phyloP scores from a whole-genome alignment of 1,284 basidiomycete genomes.

The Cryptococcus maquisensis region DNA sequence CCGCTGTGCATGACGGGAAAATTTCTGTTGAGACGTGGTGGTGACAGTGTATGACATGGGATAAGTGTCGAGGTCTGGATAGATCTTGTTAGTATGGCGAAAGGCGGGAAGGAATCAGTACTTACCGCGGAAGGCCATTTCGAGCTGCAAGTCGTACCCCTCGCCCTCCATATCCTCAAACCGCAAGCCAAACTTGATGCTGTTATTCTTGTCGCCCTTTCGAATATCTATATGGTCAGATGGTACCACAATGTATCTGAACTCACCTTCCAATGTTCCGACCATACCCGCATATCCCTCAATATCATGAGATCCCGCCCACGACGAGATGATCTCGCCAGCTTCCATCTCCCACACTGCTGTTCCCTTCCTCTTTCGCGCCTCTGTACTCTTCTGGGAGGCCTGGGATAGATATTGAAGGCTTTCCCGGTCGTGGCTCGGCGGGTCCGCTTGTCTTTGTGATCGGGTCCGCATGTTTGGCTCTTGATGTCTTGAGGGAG shows the following conservation, averaged over 20 bases:
- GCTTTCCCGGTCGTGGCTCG: too few relatives aligned
- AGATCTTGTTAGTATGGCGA: background rate
- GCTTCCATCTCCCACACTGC: too few relatives aligned
- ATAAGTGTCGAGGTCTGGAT: slow-evolving; percentile 14
- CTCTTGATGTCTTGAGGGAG: too few relatives aligned
- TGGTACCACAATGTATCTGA: background rate
- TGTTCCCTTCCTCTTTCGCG: too few relatives aligned
- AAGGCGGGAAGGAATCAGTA: background rate
- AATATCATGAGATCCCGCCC: background rate
- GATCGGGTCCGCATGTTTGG: too few relatives aligned
- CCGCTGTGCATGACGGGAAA: slow-evolving; percentile 3
- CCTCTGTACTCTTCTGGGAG: too few relatives aligned
- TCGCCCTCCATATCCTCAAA: slow-evolving; percentile 26
- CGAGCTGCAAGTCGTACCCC: slow-evolving; percentile 2
- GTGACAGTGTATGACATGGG: slow-evolving; percentile 11
- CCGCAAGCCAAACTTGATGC: slow-evolving; percentile 8
- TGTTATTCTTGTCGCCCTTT: slow-evolving; percentile 11
- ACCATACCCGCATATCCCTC: slow-evolving; percentile 26
- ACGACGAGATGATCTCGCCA: too few relatives aligned
- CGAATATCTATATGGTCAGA: slow-evolving; percentile 4
- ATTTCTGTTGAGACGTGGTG: slow-evolving; percentile 1
- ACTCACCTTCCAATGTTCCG: slow-evolving; percentile 14
- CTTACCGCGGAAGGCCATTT: slow-evolving; percentile 18
- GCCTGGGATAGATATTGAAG: too few relatives aligned
- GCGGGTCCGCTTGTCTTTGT: too few relatives aligned